Conservation (phyloP, 345 rosid species). For the Linum lewisii region DNA sequence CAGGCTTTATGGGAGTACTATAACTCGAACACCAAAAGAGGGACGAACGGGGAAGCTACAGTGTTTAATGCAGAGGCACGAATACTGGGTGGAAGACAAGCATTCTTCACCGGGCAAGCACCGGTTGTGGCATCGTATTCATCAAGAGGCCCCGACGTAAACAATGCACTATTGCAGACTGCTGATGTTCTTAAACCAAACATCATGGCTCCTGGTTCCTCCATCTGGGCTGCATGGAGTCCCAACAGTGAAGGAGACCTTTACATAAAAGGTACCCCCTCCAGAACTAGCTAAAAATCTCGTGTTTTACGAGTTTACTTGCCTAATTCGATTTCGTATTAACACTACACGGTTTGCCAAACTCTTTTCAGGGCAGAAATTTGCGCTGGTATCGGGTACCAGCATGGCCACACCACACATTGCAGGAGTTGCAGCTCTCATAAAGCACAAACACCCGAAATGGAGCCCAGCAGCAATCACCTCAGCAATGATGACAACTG, state of each 20-base stretch:
- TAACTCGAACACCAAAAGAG: slow-evolving; percentile 26
- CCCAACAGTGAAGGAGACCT: slow-evolving; percentile 34
- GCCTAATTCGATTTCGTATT: too few relatives aligned
- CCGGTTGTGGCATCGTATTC: slow-evolving; percentile 43
- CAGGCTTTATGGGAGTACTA: slow-evolving; percentile 44
- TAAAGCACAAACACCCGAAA: slow-evolving; percentile 38
- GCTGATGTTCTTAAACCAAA: slow-evolving; percentile 45
- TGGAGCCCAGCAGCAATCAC: slow-evolving; percentile 44
- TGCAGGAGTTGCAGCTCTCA: slow-evolving; percentile 42
- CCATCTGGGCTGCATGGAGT: slow-evolving; percentile 50
- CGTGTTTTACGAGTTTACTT: too few relatives aligned
- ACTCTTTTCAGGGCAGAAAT: slow-evolving; percentile 27
- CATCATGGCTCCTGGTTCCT: slow-evolving; percentile 45
- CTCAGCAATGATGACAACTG: slow-evolving; percentile 42
- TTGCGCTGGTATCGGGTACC: slow-evolving; percentile 38
- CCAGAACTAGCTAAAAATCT: not conserved
- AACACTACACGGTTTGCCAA: not conserved
- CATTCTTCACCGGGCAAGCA: slow-evolving; percentile 25
- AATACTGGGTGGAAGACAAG: slow-evolving; percentile 37
- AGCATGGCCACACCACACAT: slow-evolving; percentile 44
- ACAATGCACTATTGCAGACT: slow-evolving; percentile 34
- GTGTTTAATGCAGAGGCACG: slow-evolving; percentile 32
- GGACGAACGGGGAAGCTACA: slow-evolving; percentile 21
- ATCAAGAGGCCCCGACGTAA: slow-evolving; percentile 41
- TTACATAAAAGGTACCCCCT: slow-evolving; percentile 24